phyloP scores from a whole-genome alignment of 495 filamentous ascomycete species.

The Aspergillus sclerotiicarbonarius region DNA sequence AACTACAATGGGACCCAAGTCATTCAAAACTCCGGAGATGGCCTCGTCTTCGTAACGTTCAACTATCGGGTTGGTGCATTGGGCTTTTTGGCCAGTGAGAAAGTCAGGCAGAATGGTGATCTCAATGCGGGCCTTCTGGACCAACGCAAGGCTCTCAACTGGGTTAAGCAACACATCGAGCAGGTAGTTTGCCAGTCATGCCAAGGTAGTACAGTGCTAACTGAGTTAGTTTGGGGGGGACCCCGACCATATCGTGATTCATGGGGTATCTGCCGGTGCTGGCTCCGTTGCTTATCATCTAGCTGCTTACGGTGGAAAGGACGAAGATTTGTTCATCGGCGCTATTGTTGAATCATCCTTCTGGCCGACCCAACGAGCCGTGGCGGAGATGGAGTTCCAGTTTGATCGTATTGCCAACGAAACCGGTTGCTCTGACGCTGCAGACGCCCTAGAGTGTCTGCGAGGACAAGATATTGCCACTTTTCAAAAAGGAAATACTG shows the following conservation, averaged over 20 bases:
- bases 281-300: conserved; percentile 64
- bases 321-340: conserved; percentile 57
- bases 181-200: background rate
- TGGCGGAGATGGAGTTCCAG: conserved; percentile 58
- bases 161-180: conserved; percentile 60
- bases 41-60: conserved; percentile 66
- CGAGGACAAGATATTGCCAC: conserved; percentile 46
- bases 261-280: conserved; percentile 66
- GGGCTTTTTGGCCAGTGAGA: conserved; percentile 65
- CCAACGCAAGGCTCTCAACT: conserved; percentile 60
- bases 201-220: background rate
- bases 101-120: conserved; percentile 51
- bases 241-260: conserved; percentile 64
- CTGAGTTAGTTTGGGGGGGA: conserved; percentile 65
- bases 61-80: conserved; percentile 74
- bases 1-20: conserved; percentile 64
- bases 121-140: conserved; percentile 63
- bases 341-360: conserved; percentile 61
- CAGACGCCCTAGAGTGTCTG: conserved; percentile 54
- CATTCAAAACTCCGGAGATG: conserved; percentile 47
- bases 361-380: conserved; percentile 58
- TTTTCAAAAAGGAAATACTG: conserved; percentile 49
- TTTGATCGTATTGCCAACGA: conserved; percentile 55
- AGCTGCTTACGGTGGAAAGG: conserved; percentile 53
- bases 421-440: conserved; percentile 41